Evolutionary conservation across 768 basidiomycete genomes (phyloP), one percentile per base, ranked within the genome.

Genomic region (Mycena polygramma): DNA sequence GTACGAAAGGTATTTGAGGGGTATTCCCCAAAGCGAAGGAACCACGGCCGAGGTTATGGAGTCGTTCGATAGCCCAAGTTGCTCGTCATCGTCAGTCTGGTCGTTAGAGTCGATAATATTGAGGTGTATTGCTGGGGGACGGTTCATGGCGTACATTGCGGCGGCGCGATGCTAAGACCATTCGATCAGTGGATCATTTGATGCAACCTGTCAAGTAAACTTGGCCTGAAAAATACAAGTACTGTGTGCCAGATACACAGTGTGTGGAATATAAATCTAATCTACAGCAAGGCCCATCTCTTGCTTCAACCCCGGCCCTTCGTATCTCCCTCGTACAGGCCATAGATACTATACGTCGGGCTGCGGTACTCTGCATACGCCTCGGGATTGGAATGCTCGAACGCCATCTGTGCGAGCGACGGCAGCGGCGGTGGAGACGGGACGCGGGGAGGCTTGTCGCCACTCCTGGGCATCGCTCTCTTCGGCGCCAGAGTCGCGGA

Each of bases 261-360:
- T 35, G 20, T 55, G 36, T 48, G 19, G n/a, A 53, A 64, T 36
- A 49, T 14, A 58, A 51, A 53, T 41, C 24, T 55, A 64, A n/a
- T 54, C 41, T 24, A 20, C 41, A 24, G 60, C 48, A 20, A 37
- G 19, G 45, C 30, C 46, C 63, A 45, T 46, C 65, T 46, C 19
- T 62, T 68, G 20, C 41, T 57, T 57, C 75, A 73, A 71, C 36
- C 66, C 35, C 71, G 66, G 59, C 89, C 90, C 81, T 88, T 92
- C 73, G 88, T 81, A 52, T 90, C 90, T 35, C 67, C 83, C 61
- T 89, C 91, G 75, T 94, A 94, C 72, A 94, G 73, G 48, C 91
- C 91, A 75, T 92, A 94, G 64, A 95, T 88, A 77, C 93, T 95
- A 73, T 94, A 94, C 7, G 94, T 94, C 20, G 94, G 92, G 75